A percentile compares a stretch with the other conserved stretches of the same genome.
phyloP scores from a whole-genome alignment of 208 protist genomes.

The Trypanosoma theileri region DNA sequence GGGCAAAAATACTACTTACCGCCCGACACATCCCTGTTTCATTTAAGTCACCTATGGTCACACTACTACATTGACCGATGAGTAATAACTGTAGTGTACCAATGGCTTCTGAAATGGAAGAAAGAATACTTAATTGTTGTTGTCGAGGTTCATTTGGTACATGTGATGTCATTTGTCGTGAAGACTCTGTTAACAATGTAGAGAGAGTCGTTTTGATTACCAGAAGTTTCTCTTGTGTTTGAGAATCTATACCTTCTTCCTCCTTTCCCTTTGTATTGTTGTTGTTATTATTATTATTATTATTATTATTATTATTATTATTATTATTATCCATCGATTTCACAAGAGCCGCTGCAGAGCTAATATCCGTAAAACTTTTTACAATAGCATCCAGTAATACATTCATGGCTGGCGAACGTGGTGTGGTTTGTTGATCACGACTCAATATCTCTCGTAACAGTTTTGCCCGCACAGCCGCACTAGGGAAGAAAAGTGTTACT shows the following conservation, averaged over 20 bases:
- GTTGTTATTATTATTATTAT: background rate
- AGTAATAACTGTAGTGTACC: slow-evolving; percentile 70
- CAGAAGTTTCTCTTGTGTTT: slow-evolving; percentile 3
- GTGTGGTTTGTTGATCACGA: slow-evolving; percentile 10
- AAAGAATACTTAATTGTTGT: slow-evolving; percentile 21
- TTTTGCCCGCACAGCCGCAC: slow-evolving; percentile 46
- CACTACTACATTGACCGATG: slow-evolving; percentile 47
- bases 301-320: background rate
- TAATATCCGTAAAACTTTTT: slow-evolving; percentile 30
- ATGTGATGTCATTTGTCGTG: slow-evolving; percentile 14
- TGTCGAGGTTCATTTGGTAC: slow-evolving; percentile 15
- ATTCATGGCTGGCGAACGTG: slow-evolving; percentile 23
- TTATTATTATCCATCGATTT: background rate
- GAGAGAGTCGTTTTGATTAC: slow-evolving; percentile 27
- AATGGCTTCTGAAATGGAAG: slow-evolving; percentile 51
- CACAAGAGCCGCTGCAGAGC: slow-evolving; percentile 22
- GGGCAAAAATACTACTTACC: slow-evolving; percentile 13
- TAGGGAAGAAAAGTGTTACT: slow-evolving; percentile 78
- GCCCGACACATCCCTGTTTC: background rate
- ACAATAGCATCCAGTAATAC: slow-evolving; percentile 31
- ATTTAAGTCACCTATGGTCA: background rate
- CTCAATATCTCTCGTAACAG: slow-evolving; percentile 69
- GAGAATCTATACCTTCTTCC: background rate
- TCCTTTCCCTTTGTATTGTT: background rate
- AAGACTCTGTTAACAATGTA: slow-evolving; percentile 28